Evolutionary conservation across 768 basidiomycete species (phyloP).

Genomic region (Roridomyces roridus): DNA sequence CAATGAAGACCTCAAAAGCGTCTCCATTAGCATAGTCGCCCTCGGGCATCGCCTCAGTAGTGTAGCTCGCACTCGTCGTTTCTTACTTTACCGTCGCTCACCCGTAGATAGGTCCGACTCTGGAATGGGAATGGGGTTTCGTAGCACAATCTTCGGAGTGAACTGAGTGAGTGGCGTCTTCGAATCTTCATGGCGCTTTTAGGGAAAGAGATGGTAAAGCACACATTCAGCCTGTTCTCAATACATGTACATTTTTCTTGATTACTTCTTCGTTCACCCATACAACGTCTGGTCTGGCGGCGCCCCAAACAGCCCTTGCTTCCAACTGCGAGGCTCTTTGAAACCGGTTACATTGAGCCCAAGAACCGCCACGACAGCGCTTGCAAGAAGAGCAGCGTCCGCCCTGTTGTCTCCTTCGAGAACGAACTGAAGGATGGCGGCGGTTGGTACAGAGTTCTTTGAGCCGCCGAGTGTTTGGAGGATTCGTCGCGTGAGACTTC

Average conservation of each 20-base stretch:
- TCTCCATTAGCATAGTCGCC: no score
- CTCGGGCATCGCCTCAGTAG: no score
- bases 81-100: no score
- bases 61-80: no score
- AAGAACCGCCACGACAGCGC: slow-evolving; percentile 55
- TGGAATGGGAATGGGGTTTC: no score
- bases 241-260: background rate
- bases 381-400: slow-evolving; percentile 71
- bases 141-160: no score
- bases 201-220: no score
- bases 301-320: slow-evolving; percentile 69
- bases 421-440: slow-evolving; percentile 73
- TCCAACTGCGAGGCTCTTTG: slow-evolving; percentile 68
- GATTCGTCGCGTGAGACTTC: slow-evolving; percentile 73
- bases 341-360: slow-evolving; percentile 37
- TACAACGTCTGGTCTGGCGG: slow-evolving; percentile 78
- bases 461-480: slow-evolving; percentile 58
- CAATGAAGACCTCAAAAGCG: no score
- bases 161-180: no score
- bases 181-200: no score
- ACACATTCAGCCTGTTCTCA: background rate
- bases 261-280: slow-evolving; percentile 46
- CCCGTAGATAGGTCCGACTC: no score
- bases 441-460: slow-evolving; percentile 58
- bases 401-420: slow-evolving; percentile 83